These are phyloP conservation scores for Senecio squalidus DNA, from an alignment of 140 eudicot species.

Conservation along the genomic window DNA sequence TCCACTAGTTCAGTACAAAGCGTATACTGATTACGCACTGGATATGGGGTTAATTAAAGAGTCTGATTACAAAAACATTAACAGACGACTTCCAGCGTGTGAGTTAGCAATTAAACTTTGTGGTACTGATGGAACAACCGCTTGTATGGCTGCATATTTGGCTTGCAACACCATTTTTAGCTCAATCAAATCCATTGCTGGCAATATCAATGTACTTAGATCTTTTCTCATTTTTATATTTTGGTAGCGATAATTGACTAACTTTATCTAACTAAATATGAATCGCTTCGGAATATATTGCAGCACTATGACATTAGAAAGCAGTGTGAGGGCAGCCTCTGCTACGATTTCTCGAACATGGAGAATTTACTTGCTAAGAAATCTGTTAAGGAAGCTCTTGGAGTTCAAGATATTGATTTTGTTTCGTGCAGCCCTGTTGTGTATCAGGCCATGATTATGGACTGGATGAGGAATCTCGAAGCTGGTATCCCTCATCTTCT, in stretches of 20 bases:
- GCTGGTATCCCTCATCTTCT: conserved; percentile 88
- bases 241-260: no score
- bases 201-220: conserved; percentile 65
- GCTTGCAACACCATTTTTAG: conserved; percentile 76
- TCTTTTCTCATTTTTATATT: neutral
- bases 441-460: conserved; percentile 78
- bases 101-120: conserved; percentile 85
- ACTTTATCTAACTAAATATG: neutral
- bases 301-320: conserved; percentile 93
- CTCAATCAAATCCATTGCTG: conserved; percentile 56
- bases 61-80: conserved; percentile 55
- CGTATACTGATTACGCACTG: conserved; percentile 88
- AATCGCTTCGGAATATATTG: conserved; percentile 17
- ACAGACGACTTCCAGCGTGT: conserved; percentile 65
- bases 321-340: conserved; percentile 89
- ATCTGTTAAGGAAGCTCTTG: conserved; percentile 71
- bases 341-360: conserved; percentile 93
- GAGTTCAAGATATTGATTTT: conserved; percentile 78
- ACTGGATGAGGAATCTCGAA: conserved; percentile 98
- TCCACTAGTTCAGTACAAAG: conserved; percentile 83
- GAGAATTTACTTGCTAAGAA: conserved; percentile 59
- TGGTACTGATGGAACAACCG: conserved; percentile 76
- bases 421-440: conserved; percentile 87
- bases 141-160: conserved; percentile 78
- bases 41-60: conserved; percentile 62